Base-by-base conservation (phyloP, 768 basidiomycete species). In the Suillus americanus region DNA sequence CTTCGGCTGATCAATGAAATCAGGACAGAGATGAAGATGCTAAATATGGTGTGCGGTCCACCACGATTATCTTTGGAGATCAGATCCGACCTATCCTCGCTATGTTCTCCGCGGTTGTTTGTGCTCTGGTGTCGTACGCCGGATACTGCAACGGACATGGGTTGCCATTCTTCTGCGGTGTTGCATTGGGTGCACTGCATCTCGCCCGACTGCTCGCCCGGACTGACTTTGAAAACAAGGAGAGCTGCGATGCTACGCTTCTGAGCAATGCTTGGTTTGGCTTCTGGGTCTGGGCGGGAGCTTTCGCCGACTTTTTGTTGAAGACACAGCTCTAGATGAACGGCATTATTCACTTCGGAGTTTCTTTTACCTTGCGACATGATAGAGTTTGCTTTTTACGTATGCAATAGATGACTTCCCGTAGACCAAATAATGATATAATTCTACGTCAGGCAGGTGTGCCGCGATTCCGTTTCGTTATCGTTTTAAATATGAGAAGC, bases 1-100 rank as follows among this genome's bases (percentile, higher is more conserved):
- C 8, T 16, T 86, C 62, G 82, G 83, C 85, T 86, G 82, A 86
- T 84, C 84, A 85, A 62, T 82, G 85, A 14, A 84, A 64, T 72
- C 82, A 92, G 79, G 92, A 94, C 75, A 87, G 89, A 62, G 75
- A 81, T 62, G 92, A 92, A 76, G 92, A 92, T 73, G 74, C 87
- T 50, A 82, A 84, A 60, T 86, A 85, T 64, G 89, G 89, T n/a
- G 86, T 92, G 45, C 85, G 86, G 64, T 92, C 90, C 5, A 92
- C 89, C 28, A 91, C 92, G 0, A 82, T 92, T 48, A 80, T 91
- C 12, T 91, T 90, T 71, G 89, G 87, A 12, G 74, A 79, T 3
- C 81, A 82, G 73, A 85, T 89, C 40, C 80, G 84, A 1, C 82
- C 86, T 0, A 78, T 91, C 64, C 81, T 91, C 45, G 72, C 83